Base-by-base conservation (phyloP, 2,329 filamentous ascomycete genomes). In the Aspergillus ibericus region DNA sequence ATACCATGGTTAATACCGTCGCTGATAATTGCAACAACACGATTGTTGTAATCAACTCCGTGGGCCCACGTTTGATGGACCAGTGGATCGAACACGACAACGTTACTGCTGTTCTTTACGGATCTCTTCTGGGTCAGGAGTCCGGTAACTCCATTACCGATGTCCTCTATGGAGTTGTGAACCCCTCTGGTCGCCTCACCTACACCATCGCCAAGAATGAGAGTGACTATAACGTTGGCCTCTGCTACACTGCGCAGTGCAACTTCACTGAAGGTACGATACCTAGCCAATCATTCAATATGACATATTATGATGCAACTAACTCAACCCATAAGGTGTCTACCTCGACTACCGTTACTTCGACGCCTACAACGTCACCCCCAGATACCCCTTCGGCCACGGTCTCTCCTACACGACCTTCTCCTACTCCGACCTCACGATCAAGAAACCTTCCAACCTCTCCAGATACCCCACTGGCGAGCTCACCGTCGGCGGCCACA, bases 1-100 rank as follows among this genome's bases (percentile, higher is more conserved):
- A 88, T 60, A 74, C 72, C 0, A 75, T 88, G 0, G 80, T 88
- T 52, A 71, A 73, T 3, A 78, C 81, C 46, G 84, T 88, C 1
- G 85, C 86, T 0, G 74, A 78, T 7, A 75, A 77, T n/a, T 88
- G 85, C 71, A 80, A 78, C 63, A 87, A 84, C 59, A 88, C 86
- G 0, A 78, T 88, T 22, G 86, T 88, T 0, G 77, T 88, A 1
- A 78, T 88, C 4, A 86, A 89, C 70, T 88, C 87, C 38, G 83
- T 85, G 1, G 87, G 86, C 1, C 76, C 81, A 12, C 78, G 86
- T 2, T 72, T 87, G 0, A 82, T 88, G 0, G 50, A 60, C n/a
- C 76, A 77, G 1, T 89, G 84, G 75, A 77, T 85, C 60, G 82
- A 88, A 53, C 81, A 89, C 58, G 75, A 81, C 15, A 88, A 88